phyloP scores from a whole-genome alignment of 495 filamentous ascomycete genomes.

The Lasiosphaeria hispida region DNA sequence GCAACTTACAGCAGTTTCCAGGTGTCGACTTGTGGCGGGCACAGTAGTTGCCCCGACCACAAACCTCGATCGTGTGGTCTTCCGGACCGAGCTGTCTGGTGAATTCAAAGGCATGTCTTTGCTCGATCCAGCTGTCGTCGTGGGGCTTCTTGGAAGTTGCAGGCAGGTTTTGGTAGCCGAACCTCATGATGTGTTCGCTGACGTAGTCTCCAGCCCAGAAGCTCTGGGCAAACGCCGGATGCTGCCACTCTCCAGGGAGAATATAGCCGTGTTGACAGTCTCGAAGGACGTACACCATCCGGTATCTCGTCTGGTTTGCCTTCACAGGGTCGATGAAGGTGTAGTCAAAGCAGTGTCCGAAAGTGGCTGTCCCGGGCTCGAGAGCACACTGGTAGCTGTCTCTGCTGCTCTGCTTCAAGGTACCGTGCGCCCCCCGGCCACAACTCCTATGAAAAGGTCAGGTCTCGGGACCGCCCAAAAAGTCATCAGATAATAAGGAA shows the following conservation, averaged over 20 bases:
- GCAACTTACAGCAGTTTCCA: conserved; percentile 11
- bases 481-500: not conserved
- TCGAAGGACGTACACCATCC: conserved; percentile 9
- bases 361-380: not conserved
- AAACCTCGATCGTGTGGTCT: conserved; percentile 14
- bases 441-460: conserved; percentile 3
- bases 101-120: not conserved
- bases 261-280: conserved; percentile 18
- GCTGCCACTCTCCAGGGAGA: conserved; percentile 21
- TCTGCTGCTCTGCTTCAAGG: not conserved
- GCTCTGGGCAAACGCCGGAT: conserved; percentile 8
- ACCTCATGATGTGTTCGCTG: conserved; percentile 10
- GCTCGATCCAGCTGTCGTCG: conserved; percentile 2
- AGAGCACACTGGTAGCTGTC: not conserved
- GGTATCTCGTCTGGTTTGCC: not conserved
- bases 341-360: conserved; percentile 17
- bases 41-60: conserved; percentile 17
- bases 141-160: not conserved
- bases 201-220: conserved; percentile 1
- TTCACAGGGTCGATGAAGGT: not conserved
- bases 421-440: conserved; percentile 1
- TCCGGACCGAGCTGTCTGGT: conserved; percentile 13
- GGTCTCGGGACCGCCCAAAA: not conserved
- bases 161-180: not conserved
- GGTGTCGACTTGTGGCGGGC: conserved; percentile 14